Conservation (phyloP, 2,329 filamentous ascomycete genomes). For the Didymosphaeria variabile region DNA sequence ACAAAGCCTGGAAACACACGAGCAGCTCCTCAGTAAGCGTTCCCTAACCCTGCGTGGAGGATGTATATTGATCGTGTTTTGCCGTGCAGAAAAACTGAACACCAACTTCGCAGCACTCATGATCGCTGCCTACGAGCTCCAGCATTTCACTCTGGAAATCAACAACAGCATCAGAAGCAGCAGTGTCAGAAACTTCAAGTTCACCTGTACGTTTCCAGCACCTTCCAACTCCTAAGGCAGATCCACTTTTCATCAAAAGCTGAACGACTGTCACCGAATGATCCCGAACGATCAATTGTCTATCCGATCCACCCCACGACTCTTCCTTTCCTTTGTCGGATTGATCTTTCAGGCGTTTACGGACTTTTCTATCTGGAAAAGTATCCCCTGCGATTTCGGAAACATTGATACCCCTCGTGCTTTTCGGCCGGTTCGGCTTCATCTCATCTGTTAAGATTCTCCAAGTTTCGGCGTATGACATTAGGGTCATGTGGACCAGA, state of each 20-base stretch:
- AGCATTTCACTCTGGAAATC: not conserved
- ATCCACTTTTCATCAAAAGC: not conserved
- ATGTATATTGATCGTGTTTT: not conserved
- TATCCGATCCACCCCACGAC: not conserved
- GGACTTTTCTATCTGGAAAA: not conserved
- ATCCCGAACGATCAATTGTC: too few relatives aligned
- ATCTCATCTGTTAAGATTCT: not conserved
- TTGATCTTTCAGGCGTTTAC: not conserved
- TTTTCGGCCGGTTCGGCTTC: not conserved
- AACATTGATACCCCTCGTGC: constrained; percentile 6
- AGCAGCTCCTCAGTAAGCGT: not conserved
- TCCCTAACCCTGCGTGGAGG: not conserved
- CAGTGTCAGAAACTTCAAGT: not conserved
- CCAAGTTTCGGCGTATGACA: not conserved
- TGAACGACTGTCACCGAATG: not conserved
- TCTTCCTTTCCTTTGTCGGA: constrained; percentile 2
- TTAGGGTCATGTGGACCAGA: not conserved
- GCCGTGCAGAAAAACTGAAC: not conserved
- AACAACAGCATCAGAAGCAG: constrained; percentile 12
- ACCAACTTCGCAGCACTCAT: not conserved
- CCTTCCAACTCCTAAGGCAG: not conserved
- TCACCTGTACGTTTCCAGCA: not conserved
- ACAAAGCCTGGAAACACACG: not conserved
- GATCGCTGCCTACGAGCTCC: not conserved
- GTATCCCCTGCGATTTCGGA: not conserved